Evolutionary conservation across 2,329 filamentous ascomycete species (phyloP), one percentile per base, ranked within the genome.

Genomic region (Fusarium humuli): DNA sequence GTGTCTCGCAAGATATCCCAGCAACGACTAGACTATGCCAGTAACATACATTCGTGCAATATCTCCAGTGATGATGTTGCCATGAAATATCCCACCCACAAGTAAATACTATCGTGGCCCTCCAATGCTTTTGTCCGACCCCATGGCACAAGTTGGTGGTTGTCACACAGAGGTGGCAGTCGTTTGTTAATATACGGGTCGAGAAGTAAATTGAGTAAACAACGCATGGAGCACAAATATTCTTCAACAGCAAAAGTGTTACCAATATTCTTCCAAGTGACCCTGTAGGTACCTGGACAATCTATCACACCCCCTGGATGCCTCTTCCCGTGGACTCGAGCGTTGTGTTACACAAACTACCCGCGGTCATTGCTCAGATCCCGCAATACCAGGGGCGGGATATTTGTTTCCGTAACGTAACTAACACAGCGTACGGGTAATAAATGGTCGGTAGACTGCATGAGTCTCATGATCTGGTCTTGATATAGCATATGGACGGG

Each of bases 251-350:
- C 22, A 47, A 14, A 16, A 27, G 12, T 30, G 13, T 27, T 16
- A 29, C 25, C 23, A 37, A 48, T 48, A 29, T 20, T 27, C 7
- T 18, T 20, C 30, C 20, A 13, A 14, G 7, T 22, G 18, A 5
- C n/a, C 16, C 23, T 13, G 14, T 7, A 48, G 42, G 7, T 37
- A 27, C 13, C 34, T 53, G 23, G 13, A 11, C 25, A 12, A 41
- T 25, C n/a, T 41, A 44, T 37, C 25, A 48, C 53, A 60, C 59
- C 49, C 49, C 64, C 30, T 48, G 9, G 41, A 69, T 60, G 59
- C 50, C 46, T 65, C 53, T 41, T 69, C 59, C 54, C 65, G 49
- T 64, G 37, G 54, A 64, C 65, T 68, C 45, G 53, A 23, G 48
- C 50, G 23, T 60, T 27, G 42, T 25, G 65, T 69, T 54, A 54